Evolutionary conservation across 2,329 filamentous ascomycete species (phyloP).

Genomic region (Sporothrix brasiliensis): DNA sequence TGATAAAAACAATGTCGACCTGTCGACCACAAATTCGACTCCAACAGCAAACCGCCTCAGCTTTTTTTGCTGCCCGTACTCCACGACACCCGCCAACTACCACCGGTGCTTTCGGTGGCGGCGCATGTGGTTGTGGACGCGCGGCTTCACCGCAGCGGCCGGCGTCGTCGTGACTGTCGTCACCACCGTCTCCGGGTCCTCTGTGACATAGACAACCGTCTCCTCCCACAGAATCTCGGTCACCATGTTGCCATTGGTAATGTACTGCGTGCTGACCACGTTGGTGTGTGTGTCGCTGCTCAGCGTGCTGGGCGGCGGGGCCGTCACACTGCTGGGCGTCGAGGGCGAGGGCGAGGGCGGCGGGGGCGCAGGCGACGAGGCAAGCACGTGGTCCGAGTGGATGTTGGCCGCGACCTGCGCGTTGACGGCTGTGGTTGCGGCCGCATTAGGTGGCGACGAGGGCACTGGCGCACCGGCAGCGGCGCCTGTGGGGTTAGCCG

Average conservation of each 20-base stretch:
- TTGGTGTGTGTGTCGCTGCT: constrained; percentile 35
- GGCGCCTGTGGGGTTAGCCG: constrained; percentile 12
- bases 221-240: constrained; percentile 62
- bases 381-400: background rate
- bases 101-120: constrained; percentile 39
- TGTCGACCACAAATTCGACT: background rate
- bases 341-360: constrained; percentile 1
- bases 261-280: constrained; percentile 56
- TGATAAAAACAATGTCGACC: background rate
- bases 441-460: background rate
- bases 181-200: constrained; percentile 49
- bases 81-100: background rate
- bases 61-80: background rate
- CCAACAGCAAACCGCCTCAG: background rate
- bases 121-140: constrained; percentile 44
- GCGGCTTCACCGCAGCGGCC: constrained; percentile 39
- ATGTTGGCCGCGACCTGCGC: background rate
- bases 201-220: constrained; percentile 55
- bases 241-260: constrained; percentile 55
- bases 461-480: constrained; percentile 26
- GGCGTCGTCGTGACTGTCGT: constrained; percentile 40
- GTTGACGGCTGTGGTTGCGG: background rate
- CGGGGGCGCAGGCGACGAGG: background rate
- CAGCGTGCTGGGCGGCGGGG: constrained; percentile 37
- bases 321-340: constrained; percentile 38